Conservation (phyloP, 1,284 basidiomycete genomes). For the Cryptococcus sp. region DNA sequence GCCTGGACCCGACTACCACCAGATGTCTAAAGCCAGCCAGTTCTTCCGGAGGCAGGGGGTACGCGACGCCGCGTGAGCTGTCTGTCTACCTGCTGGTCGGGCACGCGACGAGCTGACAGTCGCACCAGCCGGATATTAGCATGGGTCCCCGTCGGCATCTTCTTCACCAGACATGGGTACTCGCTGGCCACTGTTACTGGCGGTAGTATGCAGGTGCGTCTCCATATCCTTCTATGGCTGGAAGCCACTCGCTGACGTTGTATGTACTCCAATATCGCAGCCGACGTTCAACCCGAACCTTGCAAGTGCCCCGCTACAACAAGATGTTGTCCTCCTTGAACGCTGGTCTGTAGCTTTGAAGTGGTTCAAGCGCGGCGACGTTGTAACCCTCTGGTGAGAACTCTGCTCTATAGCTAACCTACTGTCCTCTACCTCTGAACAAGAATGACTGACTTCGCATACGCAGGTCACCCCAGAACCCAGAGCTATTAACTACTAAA, state of each 20-base stretch:
- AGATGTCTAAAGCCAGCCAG: conserved; percentile 12
- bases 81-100: neutral
- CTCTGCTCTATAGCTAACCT: neutral
- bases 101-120: neutral
- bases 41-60: conserved; percentile 15
- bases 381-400: conserved; percentile 53
- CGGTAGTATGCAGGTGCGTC: conserved; percentile 50
- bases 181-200: conserved; percentile 53
- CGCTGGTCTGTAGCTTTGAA: conserved; percentile 44
- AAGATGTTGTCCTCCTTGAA: conserved; percentile 56
- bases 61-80: conserved; percentile 14
- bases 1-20: neutral
- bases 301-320: conserved; percentile 38
- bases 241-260: neutral
- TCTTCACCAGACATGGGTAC: conserved; percentile 52
- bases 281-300: conserved; percentile 53
- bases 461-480: conserved; percentile 53
- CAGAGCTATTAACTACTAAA: conserved; percentile 53
- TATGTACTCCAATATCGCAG: conserved; percentile 14
- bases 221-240: neutral
- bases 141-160: conserved; percentile 55
- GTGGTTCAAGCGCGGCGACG: conserved; percentile 51
- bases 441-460: neutral
- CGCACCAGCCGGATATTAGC: conserved; percentile 41
- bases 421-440: too few relatives aligned